Conservation (phyloP, 768 basidiomycete genomes). For the Chalciporus piperatus region DNA sequence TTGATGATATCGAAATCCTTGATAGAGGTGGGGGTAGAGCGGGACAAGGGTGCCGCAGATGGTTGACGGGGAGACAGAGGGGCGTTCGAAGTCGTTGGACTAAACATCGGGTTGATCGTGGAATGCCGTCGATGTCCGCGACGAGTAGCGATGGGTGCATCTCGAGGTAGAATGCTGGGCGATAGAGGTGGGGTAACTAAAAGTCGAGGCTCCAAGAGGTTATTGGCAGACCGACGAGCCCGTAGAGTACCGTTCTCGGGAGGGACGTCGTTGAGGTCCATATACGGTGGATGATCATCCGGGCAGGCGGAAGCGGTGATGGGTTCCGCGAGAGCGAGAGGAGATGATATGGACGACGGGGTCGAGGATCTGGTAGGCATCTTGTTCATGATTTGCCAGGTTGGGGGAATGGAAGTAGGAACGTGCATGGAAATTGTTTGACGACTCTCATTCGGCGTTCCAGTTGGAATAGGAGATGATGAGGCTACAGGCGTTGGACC, state of each 20-base stretch:
- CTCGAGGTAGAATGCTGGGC: conserved; percentile 53
- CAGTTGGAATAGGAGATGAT: conserved; percentile 36
- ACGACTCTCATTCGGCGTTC: conserved; percentile 22
- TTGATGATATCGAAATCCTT: conserved; percentile 99
- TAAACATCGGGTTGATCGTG: conserved; percentile 59
- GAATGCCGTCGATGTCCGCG: conserved; percentile 72
- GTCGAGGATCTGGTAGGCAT: conserved; percentile 81
- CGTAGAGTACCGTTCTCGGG: conserved; percentile 45
- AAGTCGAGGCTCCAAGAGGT: conserved; percentile 61
- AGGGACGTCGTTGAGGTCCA: conserved; percentile 59
- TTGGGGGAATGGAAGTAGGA: conserved; percentile 45
- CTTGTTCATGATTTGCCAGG: conserved; percentile 39
- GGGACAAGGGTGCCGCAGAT: conserved; percentile 70
- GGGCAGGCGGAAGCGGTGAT: conserved; percentile 67
- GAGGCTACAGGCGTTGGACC: conserved; percentile 73
- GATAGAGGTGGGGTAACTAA: conserved; percentile 75
- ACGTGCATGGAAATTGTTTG: conserved; percentile 31
- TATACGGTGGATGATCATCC: conserved; percentile 60
- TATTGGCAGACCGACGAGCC: conserved; percentile 64
- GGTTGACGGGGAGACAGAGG: conserved; percentile 88
- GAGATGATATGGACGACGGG: conserved; percentile 85
- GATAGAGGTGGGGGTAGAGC: conserved; percentile 86
- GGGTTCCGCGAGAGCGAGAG: conserved; percentile 79
- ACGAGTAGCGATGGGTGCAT: conserved; percentile 42
- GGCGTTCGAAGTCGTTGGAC: conserved; percentile 45